A percentile compares a stretch with the other conserved stretches of the same genome.
phyloP scores from a whole-genome alignment of 768 basidiomycete genomes.

The Rickenella mellea region DNA sequence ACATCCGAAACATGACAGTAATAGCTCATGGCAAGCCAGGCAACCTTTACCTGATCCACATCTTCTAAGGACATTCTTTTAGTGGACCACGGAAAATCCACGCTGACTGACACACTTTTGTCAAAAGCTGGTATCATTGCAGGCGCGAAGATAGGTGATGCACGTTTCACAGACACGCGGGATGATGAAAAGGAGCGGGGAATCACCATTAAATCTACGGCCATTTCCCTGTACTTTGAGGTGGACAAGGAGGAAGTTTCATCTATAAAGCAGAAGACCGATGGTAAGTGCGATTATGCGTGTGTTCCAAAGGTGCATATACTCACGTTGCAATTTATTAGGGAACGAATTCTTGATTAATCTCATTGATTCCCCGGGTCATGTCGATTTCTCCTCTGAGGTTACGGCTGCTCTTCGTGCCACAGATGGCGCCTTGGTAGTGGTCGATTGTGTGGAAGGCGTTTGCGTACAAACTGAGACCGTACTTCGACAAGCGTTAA shows the following conservation, averaged over 20 bases:
- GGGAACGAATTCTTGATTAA: slow-evolving; percentile 44
- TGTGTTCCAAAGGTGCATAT: not conserved
- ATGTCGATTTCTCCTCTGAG: slow-evolving; percentile 48
- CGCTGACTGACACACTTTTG: slow-evolving; percentile 41
- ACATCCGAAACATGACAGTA: slow-evolving; percentile 93
- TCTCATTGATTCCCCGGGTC: slow-evolving; percentile 46
- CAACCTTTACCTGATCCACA: too few species aligned
- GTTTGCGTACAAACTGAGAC: slow-evolving; percentile 48
- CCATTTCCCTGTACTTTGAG: slow-evolving; percentile 46
- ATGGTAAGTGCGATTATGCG: slow-evolving; percentile 19
- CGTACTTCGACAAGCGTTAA: slow-evolving; percentile 38
- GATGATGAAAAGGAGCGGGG: slow-evolving; percentile 44
- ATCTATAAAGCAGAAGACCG: slow-evolving; percentile 37
- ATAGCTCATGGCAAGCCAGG: slow-evolving; percentile 83
- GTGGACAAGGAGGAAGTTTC: slow-evolving; percentile 32
- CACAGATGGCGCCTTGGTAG: slow-evolving; percentile 44
- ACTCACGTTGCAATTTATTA: slow-evolving; percentile 4
- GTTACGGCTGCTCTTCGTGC: slow-evolving; percentile 46
- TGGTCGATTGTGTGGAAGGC: slow-evolving; percentile 44
- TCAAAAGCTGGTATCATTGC: slow-evolving; percentile 46
- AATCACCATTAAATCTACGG: slow-evolving; percentile 47
- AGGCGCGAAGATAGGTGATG: slow-evolving; percentile 33
- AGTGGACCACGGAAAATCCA: slow-evolving; percentile 48
- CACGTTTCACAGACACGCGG: slow-evolving; percentile 37
- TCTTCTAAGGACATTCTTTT: not conserved